A percentile compares a stretch with the other conserved stretches of the same genome.
Evolutionary conservation across 2,329 filamentous ascomycete genomes (phyloP).

Genomic region (Neofusicoccum laricinum): DNA sequence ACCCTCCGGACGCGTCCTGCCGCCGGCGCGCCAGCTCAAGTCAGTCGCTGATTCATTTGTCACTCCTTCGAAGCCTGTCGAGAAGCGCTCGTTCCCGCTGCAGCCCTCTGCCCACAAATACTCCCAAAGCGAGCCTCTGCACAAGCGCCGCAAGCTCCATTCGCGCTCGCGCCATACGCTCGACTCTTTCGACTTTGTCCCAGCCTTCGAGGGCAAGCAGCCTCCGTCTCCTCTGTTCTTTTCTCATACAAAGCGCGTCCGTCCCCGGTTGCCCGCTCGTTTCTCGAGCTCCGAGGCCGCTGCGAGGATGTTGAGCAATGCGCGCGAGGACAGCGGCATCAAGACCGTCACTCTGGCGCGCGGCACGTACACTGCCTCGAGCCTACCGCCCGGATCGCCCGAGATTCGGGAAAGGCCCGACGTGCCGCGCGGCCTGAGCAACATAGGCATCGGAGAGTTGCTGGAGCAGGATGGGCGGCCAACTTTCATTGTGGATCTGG

Average conservation of each 20-base stretch:
- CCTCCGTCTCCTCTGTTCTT: slow-evolving; percentile 54
- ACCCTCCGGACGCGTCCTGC: slow-evolving; percentile 20
- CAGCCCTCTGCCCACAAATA: not conserved
- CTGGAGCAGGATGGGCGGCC: slow-evolving; percentile 74
- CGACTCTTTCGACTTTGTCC: slow-evolving; percentile 34
- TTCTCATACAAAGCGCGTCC: slow-evolving; percentile 42
- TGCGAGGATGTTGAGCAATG: slow-evolving; percentile 56
- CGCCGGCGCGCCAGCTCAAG: slow-evolving; percentile 17
- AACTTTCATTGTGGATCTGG: slow-evolving; percentile 71
- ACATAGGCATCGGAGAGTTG: slow-evolving; percentile 67
- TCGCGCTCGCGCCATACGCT: slow-evolving; percentile 32
- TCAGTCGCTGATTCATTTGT: slow-evolving; percentile 20
- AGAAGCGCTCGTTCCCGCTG: slow-evolving; percentile 10
- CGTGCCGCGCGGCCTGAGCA: slow-evolving; percentile 57
- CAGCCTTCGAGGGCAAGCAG: slow-evolving; percentile 25
- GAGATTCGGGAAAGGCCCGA: slow-evolving; percentile 50
- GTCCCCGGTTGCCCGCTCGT: slow-evolving; percentile 49
- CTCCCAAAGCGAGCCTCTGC: slow-evolving; percentile 27
- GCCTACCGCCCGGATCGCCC: slow-evolving; percentile 39
- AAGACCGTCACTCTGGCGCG: slow-evolving; percentile 53
- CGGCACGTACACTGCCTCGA: slow-evolving; percentile 42
- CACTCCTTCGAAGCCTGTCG: slow-evolving; percentile 13
- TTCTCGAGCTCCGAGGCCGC: slow-evolving; percentile 58
- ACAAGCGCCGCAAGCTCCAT: slow-evolving; percentile 33
- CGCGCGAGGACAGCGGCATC: slow-evolving; percentile 49